Conservation (phyloP, 345 rosid genomes). For the thale cress (Arabidopsis thaliana) region DNA sequence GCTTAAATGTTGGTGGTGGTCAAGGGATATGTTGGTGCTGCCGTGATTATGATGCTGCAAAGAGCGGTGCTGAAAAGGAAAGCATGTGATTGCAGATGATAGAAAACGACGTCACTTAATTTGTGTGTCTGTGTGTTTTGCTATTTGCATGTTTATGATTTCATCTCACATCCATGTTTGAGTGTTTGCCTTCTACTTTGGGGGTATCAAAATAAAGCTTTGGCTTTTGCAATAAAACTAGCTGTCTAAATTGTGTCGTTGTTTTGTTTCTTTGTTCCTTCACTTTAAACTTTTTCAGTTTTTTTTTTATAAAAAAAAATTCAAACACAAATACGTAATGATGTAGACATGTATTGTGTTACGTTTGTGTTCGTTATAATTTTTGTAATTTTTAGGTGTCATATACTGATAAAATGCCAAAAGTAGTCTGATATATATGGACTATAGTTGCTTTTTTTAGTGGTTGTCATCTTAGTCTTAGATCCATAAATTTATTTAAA, state of each 20-base stretch:
- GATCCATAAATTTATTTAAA: slow-evolving; percentile 38
- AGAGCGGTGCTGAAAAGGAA: not conserved
- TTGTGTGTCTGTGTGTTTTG: not conserved
- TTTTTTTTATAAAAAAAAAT: not conserved
- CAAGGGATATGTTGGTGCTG: not conserved
- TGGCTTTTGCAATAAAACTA: slow-evolving; percentile 41
- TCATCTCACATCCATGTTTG: not conserved
- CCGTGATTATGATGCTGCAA: not conserved
- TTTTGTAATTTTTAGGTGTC: slow-evolving; percentile 5
- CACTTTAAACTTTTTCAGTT: slow-evolving; percentile 1
- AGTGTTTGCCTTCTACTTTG: not conserved
- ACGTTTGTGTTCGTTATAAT: not conserved
- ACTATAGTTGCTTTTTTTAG: slow-evolving; percentile 6
- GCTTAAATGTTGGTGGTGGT: not conserved
- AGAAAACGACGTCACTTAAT: too few relatives aligned
- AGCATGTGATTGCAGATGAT: not conserved
- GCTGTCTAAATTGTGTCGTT: slow-evolving; percentile 43
- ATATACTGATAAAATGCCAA: not conserved
- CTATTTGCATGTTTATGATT: not conserved
- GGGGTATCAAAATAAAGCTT: slow-evolving; percentile 35
- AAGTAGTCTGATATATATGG: not conserved
- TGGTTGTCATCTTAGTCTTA: slow-evolving; percentile 31
- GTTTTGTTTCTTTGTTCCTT: slow-evolving; percentile 34
- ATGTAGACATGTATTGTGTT: not conserved
- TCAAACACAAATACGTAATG: not conserved